Base-by-base conservation (phyloP, 192 early-diverging fungal genomes). In the Kappamyces sp. region DNA sequence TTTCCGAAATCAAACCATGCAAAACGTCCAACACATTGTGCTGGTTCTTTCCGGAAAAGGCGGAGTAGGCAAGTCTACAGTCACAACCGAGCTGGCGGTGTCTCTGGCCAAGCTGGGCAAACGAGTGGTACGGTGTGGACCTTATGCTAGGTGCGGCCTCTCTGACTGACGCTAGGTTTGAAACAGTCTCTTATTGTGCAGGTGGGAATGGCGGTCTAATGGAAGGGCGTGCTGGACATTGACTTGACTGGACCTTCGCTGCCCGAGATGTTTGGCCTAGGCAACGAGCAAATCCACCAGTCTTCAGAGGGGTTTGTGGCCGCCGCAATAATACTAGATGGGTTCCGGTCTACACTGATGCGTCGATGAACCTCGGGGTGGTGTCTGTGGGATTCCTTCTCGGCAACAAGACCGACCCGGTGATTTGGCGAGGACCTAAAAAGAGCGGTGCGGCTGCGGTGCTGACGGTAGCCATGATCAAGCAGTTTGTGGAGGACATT, bases 21-120 rank as follows among this genome's bases (percentile, higher is more conserved):
- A 65, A 65, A 42, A 35, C 14, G 49, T 76, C 43, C 88, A 89
- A 68, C 89, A 93, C 71, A 93, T 94, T 53, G 73, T 97, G n/a
- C 75, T 99, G 5, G 86, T 99, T 7, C 85, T 99, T 29, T 95
- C 92, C 0, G 96, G 96, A 30, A 99, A 99, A 68, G 96, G 96
- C 60, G 96, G 96, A 35, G 96, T 99, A 1, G 96, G 96, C 49
- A 99, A 99, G 73, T 86, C 83, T 5, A 94, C 91, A 33, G 88
- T 93, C 46, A 90, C 93, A 4, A 82, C 92, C 5, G 87, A 95
- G 60, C 85, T 99, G 5, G 87, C 89, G 0, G 88, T 94, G 60
- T 84, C 93, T 2, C 74, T 99, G 4, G 75, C 83, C 0, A 64
- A 81, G 30, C 32, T 33, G 0, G 62, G 66, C 9, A 49, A 64